phyloP scores from a whole-genome alignment of 2,329 filamentous ascomycete species.

The Cordyceps cateniannulata region DNA sequence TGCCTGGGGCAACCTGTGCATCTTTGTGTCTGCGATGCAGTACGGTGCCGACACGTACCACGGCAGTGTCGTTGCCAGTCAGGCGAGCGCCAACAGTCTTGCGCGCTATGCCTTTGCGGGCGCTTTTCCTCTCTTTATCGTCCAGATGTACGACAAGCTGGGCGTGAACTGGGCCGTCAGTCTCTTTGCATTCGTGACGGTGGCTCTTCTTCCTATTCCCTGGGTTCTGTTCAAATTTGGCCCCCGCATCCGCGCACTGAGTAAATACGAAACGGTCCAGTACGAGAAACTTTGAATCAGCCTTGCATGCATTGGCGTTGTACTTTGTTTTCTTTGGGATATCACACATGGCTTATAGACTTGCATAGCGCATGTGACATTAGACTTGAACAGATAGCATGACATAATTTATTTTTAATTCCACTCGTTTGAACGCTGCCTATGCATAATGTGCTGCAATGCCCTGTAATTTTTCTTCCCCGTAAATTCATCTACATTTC shows the following conservation, averaged over 20 bases:
- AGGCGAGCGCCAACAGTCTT: constrained; percentile 53
- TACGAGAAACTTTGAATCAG: constrained; percentile 11
- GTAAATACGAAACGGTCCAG: constrained; percentile 32
- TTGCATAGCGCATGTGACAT: neutral
- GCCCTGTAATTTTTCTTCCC: neutral
- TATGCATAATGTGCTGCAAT: neutral
- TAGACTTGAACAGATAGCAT: neutral
- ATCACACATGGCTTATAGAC: neutral
- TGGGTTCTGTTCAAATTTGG: constrained; percentile 48
- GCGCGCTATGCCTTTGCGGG: constrained; percentile 49
- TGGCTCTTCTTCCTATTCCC: constrained; percentile 43
- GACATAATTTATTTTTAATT: neutral
- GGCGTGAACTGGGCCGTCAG: constrained; percentile 42
- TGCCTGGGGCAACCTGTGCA: constrained; percentile 52
- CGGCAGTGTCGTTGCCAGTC: constrained; percentile 48
- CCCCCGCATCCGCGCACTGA: constrained; percentile 31
- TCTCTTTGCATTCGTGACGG: constrained; percentile 39
- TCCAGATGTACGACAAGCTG: constrained; percentile 44
- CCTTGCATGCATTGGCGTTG: neutral
- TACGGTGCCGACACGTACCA: constrained; percentile 53
- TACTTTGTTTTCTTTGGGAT: neutral
- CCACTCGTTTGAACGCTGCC: neutral
- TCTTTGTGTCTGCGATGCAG: constrained; percentile 48
- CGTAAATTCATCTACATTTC: neutral
- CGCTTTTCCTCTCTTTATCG: constrained; percentile 54